Evolutionary conservation across 140 eudicot species (phyloP).

Genomic region (Ambrosia hybrid): DNA sequence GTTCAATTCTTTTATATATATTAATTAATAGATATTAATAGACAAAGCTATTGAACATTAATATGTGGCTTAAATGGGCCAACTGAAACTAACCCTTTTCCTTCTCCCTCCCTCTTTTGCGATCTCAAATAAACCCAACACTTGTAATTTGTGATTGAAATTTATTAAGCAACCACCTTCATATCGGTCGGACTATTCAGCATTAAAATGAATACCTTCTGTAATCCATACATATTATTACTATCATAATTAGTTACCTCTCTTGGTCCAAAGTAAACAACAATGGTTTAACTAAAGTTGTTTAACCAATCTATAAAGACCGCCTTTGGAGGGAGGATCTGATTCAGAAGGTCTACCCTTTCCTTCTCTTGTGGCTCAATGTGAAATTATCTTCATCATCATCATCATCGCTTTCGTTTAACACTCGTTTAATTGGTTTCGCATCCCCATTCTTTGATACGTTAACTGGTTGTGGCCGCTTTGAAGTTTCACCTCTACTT

Average conservation of each 20-base stretch:
- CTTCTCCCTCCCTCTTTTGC: too few relatives aligned
- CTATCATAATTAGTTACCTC: background rate
- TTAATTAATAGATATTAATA: too few relatives aligned
- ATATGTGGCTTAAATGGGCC: too few relatives aligned
- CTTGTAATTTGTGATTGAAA: too few relatives aligned
- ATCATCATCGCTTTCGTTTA: conserved; percentile 55
- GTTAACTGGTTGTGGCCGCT: conserved; percentile 40
- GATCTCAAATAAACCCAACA: too few relatives aligned
- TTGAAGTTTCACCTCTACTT: conserved; percentile 55
- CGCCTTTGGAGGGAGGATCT: background rate
- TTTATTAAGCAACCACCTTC: too few relatives aligned
- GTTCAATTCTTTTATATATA: too few relatives aligned
- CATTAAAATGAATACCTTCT: background rate
- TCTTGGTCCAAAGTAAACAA: conserved; percentile 8
- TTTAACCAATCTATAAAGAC: conserved; percentile 20
- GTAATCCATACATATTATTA: conserved; percentile 1
- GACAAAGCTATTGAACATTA: too few relatives aligned
- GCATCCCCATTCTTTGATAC: conserved; percentile 69
- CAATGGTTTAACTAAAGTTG: background rate
- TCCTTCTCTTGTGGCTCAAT: conserved; percentile 74
- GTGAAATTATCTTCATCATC: conserved; percentile 74
- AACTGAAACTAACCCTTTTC: too few relatives aligned
- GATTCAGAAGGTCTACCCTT: conserved; percentile 40
- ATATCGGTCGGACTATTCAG: too few relatives aligned
- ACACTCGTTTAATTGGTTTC: conserved; percentile 62